Percentiles rank a stretch among this genome's conserved stretches.
Evolutionary conservation across 108 stramenopile genomes (phyloP).

Genomic region (Fistulifera solaris): DNA sequence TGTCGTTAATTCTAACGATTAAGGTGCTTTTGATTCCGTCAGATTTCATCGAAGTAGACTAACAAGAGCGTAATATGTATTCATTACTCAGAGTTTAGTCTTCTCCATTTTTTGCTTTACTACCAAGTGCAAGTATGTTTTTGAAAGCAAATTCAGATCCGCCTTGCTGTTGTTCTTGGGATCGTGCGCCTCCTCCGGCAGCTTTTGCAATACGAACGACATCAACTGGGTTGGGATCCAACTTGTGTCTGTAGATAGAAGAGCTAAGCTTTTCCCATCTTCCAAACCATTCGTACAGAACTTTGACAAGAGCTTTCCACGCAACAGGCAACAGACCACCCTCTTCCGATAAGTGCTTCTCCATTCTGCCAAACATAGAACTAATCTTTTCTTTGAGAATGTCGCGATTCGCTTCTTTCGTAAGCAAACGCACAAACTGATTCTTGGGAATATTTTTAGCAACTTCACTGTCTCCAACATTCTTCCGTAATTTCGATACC

Average conservation of each 20-base stretch:
- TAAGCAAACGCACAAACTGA: conserved; percentile 64
- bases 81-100: too few relatives aligned
- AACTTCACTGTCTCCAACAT: conserved; percentile 79
- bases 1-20: too few relatives aligned
- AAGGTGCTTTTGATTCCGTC: too few relatives aligned
- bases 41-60: too few relatives aligned
- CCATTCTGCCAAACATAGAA: conserved; percentile 78
- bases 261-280: conserved; percentile 83
- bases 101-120: too few relatives aligned
- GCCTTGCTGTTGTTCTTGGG: not conserved
- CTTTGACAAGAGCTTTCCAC: conserved; percentile 86
- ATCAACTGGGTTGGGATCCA: conserved; percentile 80
- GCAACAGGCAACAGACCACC: conserved; percentile 79
- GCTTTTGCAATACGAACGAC: conserved; percentile 82
- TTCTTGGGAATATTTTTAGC: conserved; percentile 73
- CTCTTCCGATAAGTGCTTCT: conserved; percentile 80
- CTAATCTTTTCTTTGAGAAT: conserved; percentile 81
- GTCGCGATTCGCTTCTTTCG: conserved; percentile 78
- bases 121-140: too few relatives aligned
- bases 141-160: too few relatives aligned
- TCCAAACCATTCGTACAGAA: conserved; percentile 87
- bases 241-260: conserved; percentile 67
- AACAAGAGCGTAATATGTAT: too few relatives aligned
- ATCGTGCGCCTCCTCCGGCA: conserved; percentile 35
- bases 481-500: conserved; percentile 68